Percentiles rank a stretch among this genome's conserved stretches.
These are phyloP conservation scores for Chytriomyces sp. DNA, from an alignment of 192 early-diverging fungal genomes.

Conservation along the genomic window DNA sequence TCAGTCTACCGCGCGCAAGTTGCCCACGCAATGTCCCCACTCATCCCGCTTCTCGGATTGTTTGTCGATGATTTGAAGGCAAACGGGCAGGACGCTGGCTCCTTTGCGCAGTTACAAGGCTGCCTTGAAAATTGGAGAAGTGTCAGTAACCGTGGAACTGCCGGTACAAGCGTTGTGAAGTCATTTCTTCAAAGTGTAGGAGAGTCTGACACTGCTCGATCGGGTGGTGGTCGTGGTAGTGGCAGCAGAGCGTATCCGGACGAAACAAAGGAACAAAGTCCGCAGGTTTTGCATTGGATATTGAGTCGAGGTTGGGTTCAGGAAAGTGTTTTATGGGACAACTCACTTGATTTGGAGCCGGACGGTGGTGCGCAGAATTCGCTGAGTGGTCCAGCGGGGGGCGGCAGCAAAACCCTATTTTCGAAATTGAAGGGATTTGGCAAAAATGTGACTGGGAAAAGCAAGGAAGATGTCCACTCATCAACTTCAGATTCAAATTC, in stretches of 20 bases:
- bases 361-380: background rate
- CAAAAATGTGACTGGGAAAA: background rate
- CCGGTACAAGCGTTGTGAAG: too few species aligned
- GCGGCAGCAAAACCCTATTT: background rate
- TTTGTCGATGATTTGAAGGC: conserved; percentile 23
- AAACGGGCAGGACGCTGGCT: background rate
- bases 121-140: conserved; percentile 17
- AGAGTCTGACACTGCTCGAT: background rate
- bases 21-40: background rate
- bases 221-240: background rate
- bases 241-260: background rate
- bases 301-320: conserved; percentile 27
- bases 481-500: background rate
- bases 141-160: background rate
- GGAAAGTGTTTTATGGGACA: conserved; percentile 22
- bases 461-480: background rate
- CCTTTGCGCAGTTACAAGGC: conserved; percentile 23
- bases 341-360: background rate
- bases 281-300: conserved; percentile 20
- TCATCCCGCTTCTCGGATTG: conserved; percentile 15
- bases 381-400: background rate
- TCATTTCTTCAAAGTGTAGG: too few species aligned
- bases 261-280: conserved; percentile 14
- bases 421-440: background rate
- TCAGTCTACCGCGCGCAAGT: background rate